Base-by-base conservation (phyloP, 2,329 filamentous ascomycete genomes). In the Exophiala sideris region DNA sequence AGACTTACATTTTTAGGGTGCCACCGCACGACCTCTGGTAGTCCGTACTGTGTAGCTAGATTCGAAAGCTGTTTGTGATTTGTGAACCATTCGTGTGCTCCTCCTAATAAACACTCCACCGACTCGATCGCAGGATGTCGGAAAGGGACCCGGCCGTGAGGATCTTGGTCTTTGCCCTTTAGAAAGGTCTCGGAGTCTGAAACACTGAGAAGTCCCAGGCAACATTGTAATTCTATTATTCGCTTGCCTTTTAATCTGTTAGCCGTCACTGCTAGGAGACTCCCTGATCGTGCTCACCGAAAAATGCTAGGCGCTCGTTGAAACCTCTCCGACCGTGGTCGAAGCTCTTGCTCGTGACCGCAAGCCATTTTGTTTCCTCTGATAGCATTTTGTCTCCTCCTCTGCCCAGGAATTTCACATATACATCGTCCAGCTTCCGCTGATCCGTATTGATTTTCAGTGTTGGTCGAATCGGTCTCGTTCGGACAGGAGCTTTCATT, bases 281-380 rank as follows among this genome's bases (percentile, higher is more conserved):
- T 12, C n/a, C 16, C 12, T 3, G 24, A 4, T 16, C 9, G 36
- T 16, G 67, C 76, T 55, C 81, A 95, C 90, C 92, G 50, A 95
- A 76, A 67, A 89, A 91, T n/a, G 91, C 89, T 71, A 99, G 76
- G 59, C 89, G 83, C 67, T 96, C 92, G 70, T 99, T 99, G 75
- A 92, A 96, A 1, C 92, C 92, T 77, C 91, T 86, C 67, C 90
- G 80, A 48, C 91, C 94, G 68, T 97, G 91, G 69, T 99, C 92
- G 68, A 96, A 97, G 73, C 91, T 96, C 82, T 97, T 97, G 73
- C 97, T 94, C 62, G 94, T 99, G 52, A 99, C 83, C 29, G 91
- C 91, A 66, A 97, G 77, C 94, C 94, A 99, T 76, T 96, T 97
- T 58, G 94, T 79, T 74, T 99, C 92, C 12, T 96, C 91, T 1